Conservation (phyloP, 371 early-diverging fungal genomes). For the Catenaria anguillulae region DNA sequence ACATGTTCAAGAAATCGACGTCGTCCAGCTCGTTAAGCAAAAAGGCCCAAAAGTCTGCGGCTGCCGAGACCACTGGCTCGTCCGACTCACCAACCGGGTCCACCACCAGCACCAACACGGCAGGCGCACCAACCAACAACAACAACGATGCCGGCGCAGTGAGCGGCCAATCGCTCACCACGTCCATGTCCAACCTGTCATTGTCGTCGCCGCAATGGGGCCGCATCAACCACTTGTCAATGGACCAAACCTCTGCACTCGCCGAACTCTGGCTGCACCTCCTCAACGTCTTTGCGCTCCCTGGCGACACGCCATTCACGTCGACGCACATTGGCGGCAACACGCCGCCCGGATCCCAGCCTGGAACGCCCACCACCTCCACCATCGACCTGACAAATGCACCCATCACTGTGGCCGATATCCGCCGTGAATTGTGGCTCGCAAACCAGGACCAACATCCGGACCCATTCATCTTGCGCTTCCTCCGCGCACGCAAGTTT, state of each 20-base stretch:
- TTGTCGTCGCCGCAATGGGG: constrained; percentile 8
- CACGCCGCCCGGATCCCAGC: neutral
- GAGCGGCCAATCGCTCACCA: too few relatives aligned
- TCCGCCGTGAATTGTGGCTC: neutral
- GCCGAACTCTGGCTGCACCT: constrained; percentile 16
- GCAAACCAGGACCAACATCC: constrained; percentile 35
- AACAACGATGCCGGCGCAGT: too few relatives aligned
- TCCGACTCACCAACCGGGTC: too few relatives aligned
- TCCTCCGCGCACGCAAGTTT: constrained; percentile 65
- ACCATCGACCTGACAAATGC: neutral
- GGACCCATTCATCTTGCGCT: constrained; percentile 47
- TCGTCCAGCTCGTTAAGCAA: too few relatives aligned
- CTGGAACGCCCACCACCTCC: neutral
- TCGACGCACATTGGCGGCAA: constrained; percentile 5
- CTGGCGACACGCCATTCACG: constrained; percentile 6
- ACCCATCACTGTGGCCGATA: neutral
- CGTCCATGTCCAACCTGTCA: too few relatives aligned
- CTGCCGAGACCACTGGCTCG: too few relatives aligned
- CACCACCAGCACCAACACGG: too few relatives aligned
- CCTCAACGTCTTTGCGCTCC: constrained; percentile 9
- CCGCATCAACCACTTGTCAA: constrained; percentile 12
- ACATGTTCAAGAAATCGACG: too few relatives aligned
- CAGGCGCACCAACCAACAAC: too few relatives aligned
- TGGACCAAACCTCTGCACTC: constrained; percentile 12
- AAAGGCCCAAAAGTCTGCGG: too few relatives aligned